Conservation (phyloP, 768 basidiomycete species). For the Mycena rebaudengoi region DNA sequence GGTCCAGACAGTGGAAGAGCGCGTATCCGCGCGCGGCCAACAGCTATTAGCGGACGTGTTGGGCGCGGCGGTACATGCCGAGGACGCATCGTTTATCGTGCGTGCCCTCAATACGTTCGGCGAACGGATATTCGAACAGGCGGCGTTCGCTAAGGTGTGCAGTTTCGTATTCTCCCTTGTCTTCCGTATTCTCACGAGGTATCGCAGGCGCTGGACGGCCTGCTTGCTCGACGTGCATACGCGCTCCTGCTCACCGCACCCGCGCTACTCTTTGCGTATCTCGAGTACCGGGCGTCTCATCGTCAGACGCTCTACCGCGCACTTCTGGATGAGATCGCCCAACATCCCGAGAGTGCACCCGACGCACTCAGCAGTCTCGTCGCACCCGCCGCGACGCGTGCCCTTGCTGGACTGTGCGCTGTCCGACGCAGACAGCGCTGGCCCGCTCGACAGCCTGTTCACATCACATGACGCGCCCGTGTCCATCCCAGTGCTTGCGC, state of each 20-base stretch:
- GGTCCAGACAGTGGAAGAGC: slow-evolving; percentile 7
- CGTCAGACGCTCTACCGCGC: slow-evolving; percentile 54
- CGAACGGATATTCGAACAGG: slow-evolving; percentile 55
- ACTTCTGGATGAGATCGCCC: slow-evolving; percentile 53
- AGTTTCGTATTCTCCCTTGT: not conserved
- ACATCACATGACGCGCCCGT: not conserved
- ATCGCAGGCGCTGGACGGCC: slow-evolving; percentile 54
- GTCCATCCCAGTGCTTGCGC: slow-evolving; percentile 2
- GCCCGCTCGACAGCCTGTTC: slow-evolving; percentile 23
- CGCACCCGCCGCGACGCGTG: not conserved
- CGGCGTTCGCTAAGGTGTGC: slow-evolving; percentile 53
- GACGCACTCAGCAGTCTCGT: slow-evolving; percentile 57
- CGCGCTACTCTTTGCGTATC: slow-evolving; percentile 59
- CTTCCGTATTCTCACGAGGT: not conserved
- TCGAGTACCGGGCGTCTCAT: slow-evolving; percentile 50
- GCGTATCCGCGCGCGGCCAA: slow-evolving; percentile 27
- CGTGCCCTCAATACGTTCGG: slow-evolving; percentile 63
- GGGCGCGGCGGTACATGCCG: slow-evolving; percentile 37
- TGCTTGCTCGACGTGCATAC: slow-evolving; percentile 48
- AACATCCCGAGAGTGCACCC: slow-evolving; percentile 38
- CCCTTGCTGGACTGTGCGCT: slow-evolving; percentile 5
- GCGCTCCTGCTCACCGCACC: slow-evolving; percentile 51
- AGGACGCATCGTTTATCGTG: slow-evolving; percentile 40
- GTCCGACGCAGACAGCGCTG: not conserved
- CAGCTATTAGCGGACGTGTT: slow-evolving; percentile 45